These are phyloP conservation scores for Tuber borchii DNA, from an alignment of 495 filamentous ascomycete genomes.

Conservation along the genomic window DNA sequence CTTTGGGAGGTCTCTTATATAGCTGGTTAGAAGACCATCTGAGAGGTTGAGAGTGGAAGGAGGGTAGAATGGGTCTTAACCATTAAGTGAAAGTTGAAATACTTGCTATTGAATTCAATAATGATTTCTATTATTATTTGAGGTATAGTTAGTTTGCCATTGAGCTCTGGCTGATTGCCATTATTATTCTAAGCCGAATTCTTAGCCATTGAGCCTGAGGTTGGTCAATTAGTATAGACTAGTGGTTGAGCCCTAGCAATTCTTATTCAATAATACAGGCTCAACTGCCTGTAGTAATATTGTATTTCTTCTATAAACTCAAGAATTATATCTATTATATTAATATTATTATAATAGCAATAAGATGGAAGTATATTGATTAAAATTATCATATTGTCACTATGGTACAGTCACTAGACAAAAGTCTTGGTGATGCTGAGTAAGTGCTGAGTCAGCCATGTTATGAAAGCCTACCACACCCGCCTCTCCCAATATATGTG, in stretches of 20 bases:
- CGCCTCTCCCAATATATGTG: too few species aligned
- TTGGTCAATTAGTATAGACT: background rate
- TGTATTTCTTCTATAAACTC: too few species aligned
- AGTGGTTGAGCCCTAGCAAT: background rate
- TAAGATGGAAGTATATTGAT: too few species aligned
- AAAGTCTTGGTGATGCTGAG: too few species aligned
- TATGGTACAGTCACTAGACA: too few species aligned
- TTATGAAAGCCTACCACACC: too few species aligned
- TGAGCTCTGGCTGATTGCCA: background rate
- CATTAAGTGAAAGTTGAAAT: background rate
- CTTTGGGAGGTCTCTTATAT: background rate
- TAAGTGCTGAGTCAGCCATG: too few species aligned
- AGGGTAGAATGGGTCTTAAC: background rate
- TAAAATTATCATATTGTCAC: too few species aligned
- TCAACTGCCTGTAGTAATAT: background rate
- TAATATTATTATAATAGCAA: too few species aligned
- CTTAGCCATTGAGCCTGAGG: background rate
- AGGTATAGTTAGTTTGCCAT: background rate
- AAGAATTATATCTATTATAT: too few species aligned
- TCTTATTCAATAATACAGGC: background rate
- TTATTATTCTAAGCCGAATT: too few species aligned
- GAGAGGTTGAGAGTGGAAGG: background rate
- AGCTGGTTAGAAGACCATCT: background rate
- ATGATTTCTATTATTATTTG: background rate
- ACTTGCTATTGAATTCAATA: background rate